Evolutionary conservation across 352 stramenopile species (phyloP), one percentile per base, ranked within the genome.

Genomic region (Phytophthora citricola): DNA sequence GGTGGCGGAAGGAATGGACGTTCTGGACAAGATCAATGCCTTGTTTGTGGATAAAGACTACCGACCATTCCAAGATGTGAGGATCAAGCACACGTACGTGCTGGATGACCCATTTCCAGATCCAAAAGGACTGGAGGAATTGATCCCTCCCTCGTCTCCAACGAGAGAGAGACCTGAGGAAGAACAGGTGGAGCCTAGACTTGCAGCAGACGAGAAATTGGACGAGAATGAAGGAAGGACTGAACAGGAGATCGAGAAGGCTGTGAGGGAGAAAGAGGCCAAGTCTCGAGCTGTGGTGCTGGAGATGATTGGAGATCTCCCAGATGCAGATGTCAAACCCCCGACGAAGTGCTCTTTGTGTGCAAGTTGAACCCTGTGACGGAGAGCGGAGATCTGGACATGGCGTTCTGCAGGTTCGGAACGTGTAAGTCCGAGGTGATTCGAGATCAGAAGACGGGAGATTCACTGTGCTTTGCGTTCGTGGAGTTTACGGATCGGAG

Each of bases 291-390:
- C 97, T 0, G 96, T 99, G 15, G 96, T 99, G 47, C 82, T 99
- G 15, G 98, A 99, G 78, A 99, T 99, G 95, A 94, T 99, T 40
- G 98, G 98, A 11, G 98, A 99, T 73, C 75, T 99, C 26, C 98
- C 97, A 0, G 93, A 98, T 58, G 97, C 97, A 8, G 98, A 99
- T 45, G 91, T 98, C 5, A 97, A 97, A 65, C 97, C 97, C 97
- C 97, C 0, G 97, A 99, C 66, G 98, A 99, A 66, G 97, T 99
- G 12, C 82, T 99, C 0, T 99, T 99, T 70, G 95, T 99, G 52
- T 99, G 96, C 78, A 95, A 98, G 56, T 75, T 98, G 17, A 98
- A 98, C 72, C 87, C 92, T 0, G 86, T 98, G 46, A 98, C 95
- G 14, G 90, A 93, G 58, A 97, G 96, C 68, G 92, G 91, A 17